phyloP scores from a whole-genome alignment of 768 basidiomycete species.

The Tylopilus plumbeoviolaceoides region DNA sequence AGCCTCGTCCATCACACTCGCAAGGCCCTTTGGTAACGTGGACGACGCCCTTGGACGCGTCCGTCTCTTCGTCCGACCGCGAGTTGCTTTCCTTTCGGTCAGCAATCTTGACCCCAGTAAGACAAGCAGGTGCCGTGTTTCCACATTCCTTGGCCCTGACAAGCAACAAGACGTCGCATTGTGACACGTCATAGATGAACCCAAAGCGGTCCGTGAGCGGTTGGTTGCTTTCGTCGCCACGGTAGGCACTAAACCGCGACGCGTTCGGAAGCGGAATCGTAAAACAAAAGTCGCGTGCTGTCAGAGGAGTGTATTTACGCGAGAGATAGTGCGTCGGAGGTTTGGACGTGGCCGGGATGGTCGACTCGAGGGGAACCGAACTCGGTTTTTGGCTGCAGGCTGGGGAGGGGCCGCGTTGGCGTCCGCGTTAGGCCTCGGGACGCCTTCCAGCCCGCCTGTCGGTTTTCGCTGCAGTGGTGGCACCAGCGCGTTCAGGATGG shows the following conservation, averaged over 20 bases:
- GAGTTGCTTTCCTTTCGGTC: slow-evolving; percentile 76
- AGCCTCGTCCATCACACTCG: slow-evolving; percentile 35
- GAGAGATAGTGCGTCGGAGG: slow-evolving; percentile 85
- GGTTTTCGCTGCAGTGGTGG: slow-evolving; percentile 46
- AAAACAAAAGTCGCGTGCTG: slow-evolving; percentile 71
- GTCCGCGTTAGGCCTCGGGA: slow-evolving; percentile 10
- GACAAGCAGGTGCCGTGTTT: slow-evolving; percentile 75
- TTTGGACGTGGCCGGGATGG: slow-evolving; percentile 74
- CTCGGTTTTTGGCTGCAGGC: slow-evolving; percentile 30
- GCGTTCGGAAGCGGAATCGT: slow-evolving; percentile 56
- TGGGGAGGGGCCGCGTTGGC: slow-evolving; percentile 15
- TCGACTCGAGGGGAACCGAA: slow-evolving; percentile 72
- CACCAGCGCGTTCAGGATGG: slow-evolving; percentile 59
- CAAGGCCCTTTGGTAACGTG: slow-evolving; percentile 41
- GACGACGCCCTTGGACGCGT: slow-evolving; percentile 28
- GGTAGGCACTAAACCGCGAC: slow-evolving; percentile 48
- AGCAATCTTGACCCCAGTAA: slow-evolving; percentile 85
- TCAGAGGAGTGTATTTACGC: slow-evolving; percentile 67
- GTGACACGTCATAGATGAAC: slow-evolving; percentile 83
- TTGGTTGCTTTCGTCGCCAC: slow-evolving; percentile 48
- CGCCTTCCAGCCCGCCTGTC: slow-evolving; percentile 26
- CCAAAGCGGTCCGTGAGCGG: slow-evolving; percentile 84
- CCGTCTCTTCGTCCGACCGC: slow-evolving; percentile 67
- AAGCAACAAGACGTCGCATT: slow-evolving; percentile 76
- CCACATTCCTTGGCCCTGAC: slow-evolving; percentile 67